These are phyloP conservation scores for Morella rubra DNA, from an alignment of 306 rosid genomes.

Conservation along the genomic window DNA sequence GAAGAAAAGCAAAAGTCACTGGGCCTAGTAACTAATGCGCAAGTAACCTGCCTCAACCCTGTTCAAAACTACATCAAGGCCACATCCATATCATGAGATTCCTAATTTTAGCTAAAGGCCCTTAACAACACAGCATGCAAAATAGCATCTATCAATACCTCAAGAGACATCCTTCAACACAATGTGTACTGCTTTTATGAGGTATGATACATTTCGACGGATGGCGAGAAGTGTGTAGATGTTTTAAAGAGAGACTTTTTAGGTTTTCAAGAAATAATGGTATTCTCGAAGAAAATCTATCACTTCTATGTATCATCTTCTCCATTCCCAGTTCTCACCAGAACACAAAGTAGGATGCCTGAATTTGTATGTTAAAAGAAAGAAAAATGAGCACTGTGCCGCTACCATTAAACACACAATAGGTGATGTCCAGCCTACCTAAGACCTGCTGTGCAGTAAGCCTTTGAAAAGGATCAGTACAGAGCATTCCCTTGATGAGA, in stretches of 20 bases:
- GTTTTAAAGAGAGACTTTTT: not conserved
- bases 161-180: not conserved
- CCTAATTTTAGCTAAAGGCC: not conserved
- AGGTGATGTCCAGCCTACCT: slow-evolving; percentile 41
- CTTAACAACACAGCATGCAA: not conserved
- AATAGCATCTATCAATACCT: not conserved
- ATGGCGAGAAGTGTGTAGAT: not conserved
- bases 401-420: not conserved
- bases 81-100: not conserved
- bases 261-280: not conserved
- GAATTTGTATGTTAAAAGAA: not conserved
- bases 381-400: not conserved
- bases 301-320: not conserved
- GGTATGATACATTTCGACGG: not conserved
- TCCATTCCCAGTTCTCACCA: not conserved
- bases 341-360: not conserved
- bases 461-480: slow-evolving; percentile 66
- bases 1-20: not conserved
- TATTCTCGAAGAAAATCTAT: not conserved
- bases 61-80: not conserved
- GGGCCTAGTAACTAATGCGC: not conserved
- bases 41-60: not conserved
- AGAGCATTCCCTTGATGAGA: slow-evolving; percentile 72
- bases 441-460: slow-evolving; percentile 74
- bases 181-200: not conserved